Base-by-base conservation (phyloP, 2,329 filamentous ascomycete species). In the Diaporthe citriasiana region DNA sequence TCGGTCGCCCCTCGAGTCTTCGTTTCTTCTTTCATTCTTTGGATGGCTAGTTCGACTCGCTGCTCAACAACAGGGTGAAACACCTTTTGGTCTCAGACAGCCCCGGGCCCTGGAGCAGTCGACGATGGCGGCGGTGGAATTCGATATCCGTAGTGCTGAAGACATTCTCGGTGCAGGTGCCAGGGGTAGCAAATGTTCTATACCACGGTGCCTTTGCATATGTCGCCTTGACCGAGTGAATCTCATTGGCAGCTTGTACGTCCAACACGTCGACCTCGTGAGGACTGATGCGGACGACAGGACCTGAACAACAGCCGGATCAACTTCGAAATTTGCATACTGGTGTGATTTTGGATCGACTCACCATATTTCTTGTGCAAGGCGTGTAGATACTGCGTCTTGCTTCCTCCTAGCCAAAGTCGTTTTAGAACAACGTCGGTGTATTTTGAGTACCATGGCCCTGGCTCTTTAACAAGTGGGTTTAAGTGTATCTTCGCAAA, bases 21-120 rank as follows among this genome's bases (percentile, higher is more conserved):
- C 75, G 85, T 83, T 59, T 90, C 87, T n/a, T 84, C 79, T 0
- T 75, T 78, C 27, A 90, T 89, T 59, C 80, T 81, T 2, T 82
- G 42, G 1, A 90, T 81, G 0, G 87, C 80, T 12, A 87, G 75
- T 0, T 81, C 77, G 0, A 85, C 81, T n/a, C 82, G 84, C 0
- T 76, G 77, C 3, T 82, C 76, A 10, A 89, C 80, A 30, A 82
- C 70, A 0, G 78, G 77, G 69, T 82, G 79, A 60, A 82, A 78
- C 0, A 60, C 33, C 47, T 80, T 78, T 81, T 81, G 0, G 78
- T 80, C 63, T 84, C 84, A 19, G 83, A 84, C 73, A 85, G 79
- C n/a, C n/a, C n/a, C n/a, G 84, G 79, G 1, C 80, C 78, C 4
- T 85, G 84, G 6, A 89, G 78, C 1, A 89, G 80, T 68, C 83